Base-by-base conservation (phyloP, 1,284 basidiomycete genomes). In the Fomitopsis pinicola region DNA sequence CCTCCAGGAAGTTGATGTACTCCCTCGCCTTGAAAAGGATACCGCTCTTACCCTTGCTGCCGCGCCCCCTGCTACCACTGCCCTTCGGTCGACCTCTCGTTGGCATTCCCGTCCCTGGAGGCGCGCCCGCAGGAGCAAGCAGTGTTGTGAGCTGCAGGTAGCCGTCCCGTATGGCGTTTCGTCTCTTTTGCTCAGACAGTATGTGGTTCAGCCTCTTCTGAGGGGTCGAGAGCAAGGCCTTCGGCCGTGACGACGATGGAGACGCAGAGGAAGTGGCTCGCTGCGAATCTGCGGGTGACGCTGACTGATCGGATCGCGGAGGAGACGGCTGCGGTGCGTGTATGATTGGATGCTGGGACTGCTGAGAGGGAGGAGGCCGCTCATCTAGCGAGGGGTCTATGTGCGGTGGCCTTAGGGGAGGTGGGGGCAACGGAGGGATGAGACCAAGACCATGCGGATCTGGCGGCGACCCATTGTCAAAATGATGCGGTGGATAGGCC, bases 151-250 rank as follows among this genome's bases (percentile, higher is more conserved):
- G 77, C 69, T 92, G 86, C 14, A 93, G 89, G 76, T 95, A 95
- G 10, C 92, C 94, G 64, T 94, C 89, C 40, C 93, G 86, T 67
- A 95, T 95, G 54, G 92, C 91, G 64, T 94, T 94, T 2, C 93
- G 84, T 2, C 93, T 87, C 73, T 94, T 94, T 75, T 95, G 94
- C 76, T 95, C 93, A 12, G 90, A 93, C 80, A 94, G 88, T 78
- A 95, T 95, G 77, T 95, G 93, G 73, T 95, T 95, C n/a, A 94
- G 85, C 33, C 94, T 86, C 73, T 95, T 95, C 72, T 95, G 93
- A 0, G 91, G 92, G 9, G 87, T 88, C 9, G 91, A 90, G 26
- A 95, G 80, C 9, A 93, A 80, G 0, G 85, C 78, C 65, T 88
- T 88, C 42, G 69, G 57, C 30, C 70, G 63, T 52, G 67, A 63